Evolutionary conservation across 2,329 filamentous ascomycete species (phyloP).

Genomic region (Keithomyces neogunnii): DNA sequence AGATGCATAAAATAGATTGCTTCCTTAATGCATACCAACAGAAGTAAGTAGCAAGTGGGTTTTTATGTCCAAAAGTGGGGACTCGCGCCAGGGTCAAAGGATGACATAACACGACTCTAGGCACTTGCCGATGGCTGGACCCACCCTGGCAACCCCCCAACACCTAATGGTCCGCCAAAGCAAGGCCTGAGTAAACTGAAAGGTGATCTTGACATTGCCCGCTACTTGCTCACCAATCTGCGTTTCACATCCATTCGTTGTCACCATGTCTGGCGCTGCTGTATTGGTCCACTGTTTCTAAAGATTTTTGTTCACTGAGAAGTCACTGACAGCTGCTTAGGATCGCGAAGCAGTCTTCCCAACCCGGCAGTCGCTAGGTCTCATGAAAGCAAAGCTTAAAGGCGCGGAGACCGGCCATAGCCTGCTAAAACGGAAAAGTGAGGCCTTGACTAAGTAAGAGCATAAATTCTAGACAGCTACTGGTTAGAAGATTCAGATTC

Average conservation of each 20-base stretch:
- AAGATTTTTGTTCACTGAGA: neutral
- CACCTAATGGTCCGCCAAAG: no score
- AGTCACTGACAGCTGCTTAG: conserved; percentile 34
- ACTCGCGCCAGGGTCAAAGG: neutral
- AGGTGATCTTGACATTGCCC: neutral
- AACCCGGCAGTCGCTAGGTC: conserved; percentile 88
- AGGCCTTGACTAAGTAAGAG: conserved; percentile 88
- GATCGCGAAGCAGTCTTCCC: conserved; percentile 95
- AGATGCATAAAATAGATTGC: neutral
- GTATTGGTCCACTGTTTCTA: conserved; percentile 10
- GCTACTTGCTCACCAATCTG: neutral
- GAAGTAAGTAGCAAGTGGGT: neutral
- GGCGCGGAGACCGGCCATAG: conserved; percentile 87
- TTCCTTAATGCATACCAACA: neutral
- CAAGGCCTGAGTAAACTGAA: no score
- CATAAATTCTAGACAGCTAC: neutral
- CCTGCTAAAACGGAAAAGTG: conserved; percentile 93
- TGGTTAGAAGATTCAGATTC: neutral
- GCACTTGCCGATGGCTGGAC: neutral
- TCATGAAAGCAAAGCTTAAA: conserved; percentile 98
- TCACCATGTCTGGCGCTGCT: conserved; percentile 24
- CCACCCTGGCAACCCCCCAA: no score
- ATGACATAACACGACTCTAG: neutral
- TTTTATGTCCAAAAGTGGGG: neutral
- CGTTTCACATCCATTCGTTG: neutral